Evolutionary conservation across 1,284 basidiomycete genomes (phyloP), one percentile per base, ranked within the genome.

Genomic region (Moniliella sp.): DNA sequence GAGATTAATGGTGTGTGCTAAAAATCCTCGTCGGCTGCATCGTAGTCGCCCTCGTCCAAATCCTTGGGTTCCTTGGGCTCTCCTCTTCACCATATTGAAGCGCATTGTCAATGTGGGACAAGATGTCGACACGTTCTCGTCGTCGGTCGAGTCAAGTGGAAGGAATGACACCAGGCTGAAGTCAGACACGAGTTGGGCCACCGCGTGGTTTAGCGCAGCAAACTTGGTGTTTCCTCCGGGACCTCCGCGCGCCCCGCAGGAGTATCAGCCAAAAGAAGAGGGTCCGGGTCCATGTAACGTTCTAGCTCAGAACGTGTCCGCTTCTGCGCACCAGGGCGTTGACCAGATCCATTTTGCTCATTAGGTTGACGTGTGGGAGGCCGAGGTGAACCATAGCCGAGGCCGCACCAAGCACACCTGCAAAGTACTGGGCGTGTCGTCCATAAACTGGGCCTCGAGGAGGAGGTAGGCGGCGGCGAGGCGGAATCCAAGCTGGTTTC

Each of bases 281-380:
- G 88, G 63, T 99, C 91, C 29, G 91, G 83, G 51, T 97, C 88
- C 18, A 99, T 69, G 63, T 88, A 99, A 54, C 80, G 80, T 10
- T 33, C 30, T 40, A 27, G 15, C n/a, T n/a, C 26, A 30, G 21
- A 31, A 34, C 8, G 8, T 2, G 14, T 15, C 8, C 18, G 9
- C 10, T n/a, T 9, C 15, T 8, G 9, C 7, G 17, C 17, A 11
- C 8, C 21, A 25, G 12, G 28, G 3, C 9, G 4, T 17, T 56
- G 19, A 97, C 78, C 16, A 99, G 69, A 62, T 99, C 91, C 88
- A 99, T 97, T 64, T 99, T 99, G 34, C 80, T 88, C 76, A 99
- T 82, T 57, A 97, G 66, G 48, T 97, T 97, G 43, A 99, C 75
- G 76, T 84, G 91, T 0, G 84, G 81, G 25, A 93, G 74, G 53